Percentiles rank a stretch among this genome's conserved stretches.
These are phyloP conservation scores for Porphyrellus cyaneotinctus DNA, from an alignment of 768 basidiomycete species.

Conservation along the genomic window DNA sequence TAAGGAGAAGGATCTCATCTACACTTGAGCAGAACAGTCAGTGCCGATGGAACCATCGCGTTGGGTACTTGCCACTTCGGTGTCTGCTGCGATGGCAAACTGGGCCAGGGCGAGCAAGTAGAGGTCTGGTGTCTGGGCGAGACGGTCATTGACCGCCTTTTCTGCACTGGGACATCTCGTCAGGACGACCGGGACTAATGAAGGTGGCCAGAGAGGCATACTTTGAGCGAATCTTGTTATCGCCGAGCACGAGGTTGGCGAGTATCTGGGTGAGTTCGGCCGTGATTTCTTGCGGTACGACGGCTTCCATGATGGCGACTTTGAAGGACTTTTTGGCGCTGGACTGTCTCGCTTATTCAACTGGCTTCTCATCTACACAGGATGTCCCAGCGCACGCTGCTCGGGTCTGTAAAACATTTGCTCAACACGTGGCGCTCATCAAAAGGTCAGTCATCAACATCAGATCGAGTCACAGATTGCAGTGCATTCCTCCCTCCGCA, in stretches of 20 bases:
- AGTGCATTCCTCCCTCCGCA: too few species aligned
- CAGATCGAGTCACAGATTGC: too few species aligned
- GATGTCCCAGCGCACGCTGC: too few species aligned
- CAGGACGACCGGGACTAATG: not conserved
- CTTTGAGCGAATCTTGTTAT: slow-evolving; percentile 79
- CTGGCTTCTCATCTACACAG: too few species aligned
- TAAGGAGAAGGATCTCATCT: slow-evolving; percentile 86
- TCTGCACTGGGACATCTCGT: slow-evolving; percentile 52
- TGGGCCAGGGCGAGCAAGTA: slow-evolving; percentile 77
- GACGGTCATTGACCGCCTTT: slow-evolving; percentile 74
- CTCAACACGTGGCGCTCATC: too few species aligned
- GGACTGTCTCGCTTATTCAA: too few species aligned
- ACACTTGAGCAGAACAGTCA: slow-evolving; percentile 12
- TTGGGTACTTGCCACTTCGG: slow-evolving; percentile 62
- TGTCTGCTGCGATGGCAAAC: slow-evolving; percentile 72
- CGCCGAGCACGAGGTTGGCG: slow-evolving; percentile 78
- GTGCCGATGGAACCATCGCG: not conserved
- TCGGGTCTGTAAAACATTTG: too few species aligned
- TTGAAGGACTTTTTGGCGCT: not conserved
- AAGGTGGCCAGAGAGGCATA: slow-evolving; percentile 22
- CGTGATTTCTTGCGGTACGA: slow-evolving; percentile 60
- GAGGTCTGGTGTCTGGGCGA: slow-evolving; percentile 73
- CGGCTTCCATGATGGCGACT: slow-evolving; percentile 26
- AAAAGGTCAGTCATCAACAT: too few species aligned
- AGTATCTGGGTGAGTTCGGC: slow-evolving; percentile 78